Base-by-base conservation (phyloP, 371 early-diverging fungal species). In the Mucor velutinosus region DNA sequence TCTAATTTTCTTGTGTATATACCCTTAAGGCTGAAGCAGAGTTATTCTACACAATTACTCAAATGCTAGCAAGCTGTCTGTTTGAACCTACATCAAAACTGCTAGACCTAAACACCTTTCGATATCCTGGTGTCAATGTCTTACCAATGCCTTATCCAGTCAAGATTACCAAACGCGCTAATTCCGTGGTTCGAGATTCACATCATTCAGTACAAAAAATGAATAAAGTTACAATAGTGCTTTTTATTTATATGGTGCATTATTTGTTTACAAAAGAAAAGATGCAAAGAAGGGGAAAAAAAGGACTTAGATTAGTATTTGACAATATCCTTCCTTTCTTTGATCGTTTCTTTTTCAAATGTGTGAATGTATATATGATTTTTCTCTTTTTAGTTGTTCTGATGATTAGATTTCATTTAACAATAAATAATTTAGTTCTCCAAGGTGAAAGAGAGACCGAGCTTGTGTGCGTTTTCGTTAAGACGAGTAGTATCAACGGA, bases 401-500 rank as follows among this genome's bases (percentile, higher is more conserved):
- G 41, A 12, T 3, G 17, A 60, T 39, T 27, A 53, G 15, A 12
- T 14, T 53, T 25, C 6, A 14, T 4, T 53, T 53, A 27, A 51
- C 51, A 49, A 51, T 51, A 63, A 55, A 57, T 37, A 65, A 70
- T 35, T 72, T 92, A 95, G 84, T 88, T 91, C 74, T 93, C 94
- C 62, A 97, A 91, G 77, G 92, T 91, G 67, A 97, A 84, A 62
- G 92, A 84, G 65, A 95, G 82, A 72, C 99, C 99, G 76, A 99
- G 89, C 87, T 95, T 95, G 92, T 97, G 97, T 71, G 92, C 93
- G 86, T 95, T 93, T 85, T 96, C 96, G 80, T 91, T 85, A 39
- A 97, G 84, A 76, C 93, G 90, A 72, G 94, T 88, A 67, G 94
- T 94, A 82, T 99, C 97, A 73, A 98, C 89, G 75, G 87, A 83